Evolutionary conservation across 495 filamentous ascomycete genomes (phyloP), one percentile per base, ranked within the genome.

Genomic region (Podospora australis): DNA sequence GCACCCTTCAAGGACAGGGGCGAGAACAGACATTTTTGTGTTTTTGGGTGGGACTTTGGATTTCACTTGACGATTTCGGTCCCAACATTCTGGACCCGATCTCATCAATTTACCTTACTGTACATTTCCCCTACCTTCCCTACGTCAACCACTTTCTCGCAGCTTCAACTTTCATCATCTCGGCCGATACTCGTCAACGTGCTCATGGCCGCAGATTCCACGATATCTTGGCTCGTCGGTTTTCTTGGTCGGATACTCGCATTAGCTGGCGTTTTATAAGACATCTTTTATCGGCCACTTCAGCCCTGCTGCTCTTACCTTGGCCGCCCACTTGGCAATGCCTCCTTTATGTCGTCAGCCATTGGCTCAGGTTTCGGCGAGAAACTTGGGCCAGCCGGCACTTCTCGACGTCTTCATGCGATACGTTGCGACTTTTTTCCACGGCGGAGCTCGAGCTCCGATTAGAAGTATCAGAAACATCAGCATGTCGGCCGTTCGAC

Each of bases 391-490:
- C 5, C 46, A 42, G 20, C 46, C 40, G n/a, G 44, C 24, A 22
- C 53, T 59, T 19, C 62, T 67, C 24, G 66, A 74, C 46, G 63
- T 52, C 7, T 70, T 73, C 40, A 62, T 66, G 61, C 67, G 66
- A 47, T 75, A 75, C 40, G 62, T 78, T 35, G 66, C 71, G 6
- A 71, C 62, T 5, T 73, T 78, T 52, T 73, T 71, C 59, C 67
- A 71, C 39, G 3, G 50, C 56, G 38, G 24, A 24, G 25, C 22
- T 20, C 39, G 51, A 3, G 23, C 13, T 17, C 46, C 39, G 4
- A 39, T 48, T 4, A 47, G 35, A 25, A 46, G 25, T 14, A 6
- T 42, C 40, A 47, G 35, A 25, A 46, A 24, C 17, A 6, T 42
- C 40, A 38, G 40, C 46, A 56, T 60, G 41, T 48, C 44, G 7